phyloP scores from a whole-genome alignment of 805 yeast species.

The Saccharomycopsis fodiens region DNA sequence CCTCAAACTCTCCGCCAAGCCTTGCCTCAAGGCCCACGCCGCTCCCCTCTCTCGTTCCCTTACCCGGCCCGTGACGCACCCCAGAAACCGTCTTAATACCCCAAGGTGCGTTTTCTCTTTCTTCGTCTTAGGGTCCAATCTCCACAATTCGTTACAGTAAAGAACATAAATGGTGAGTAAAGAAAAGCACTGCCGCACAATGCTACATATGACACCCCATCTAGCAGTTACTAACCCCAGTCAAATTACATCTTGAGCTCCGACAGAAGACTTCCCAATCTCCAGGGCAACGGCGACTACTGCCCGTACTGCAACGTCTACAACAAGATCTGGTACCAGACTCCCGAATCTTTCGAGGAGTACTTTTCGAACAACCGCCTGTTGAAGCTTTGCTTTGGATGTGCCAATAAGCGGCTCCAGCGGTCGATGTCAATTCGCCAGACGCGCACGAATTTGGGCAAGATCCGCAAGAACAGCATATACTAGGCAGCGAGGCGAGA shows the following conservation, averaged over 20 bases:
- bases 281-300: constrained; percentile 9
- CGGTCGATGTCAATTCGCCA: constrained; percentile 15
- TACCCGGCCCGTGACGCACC: no score
- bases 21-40: no score
- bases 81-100: no score
- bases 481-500: no score
- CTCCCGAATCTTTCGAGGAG: constrained; percentile 14
- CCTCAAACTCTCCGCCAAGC: no score
- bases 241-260: constrained; percentile 1
- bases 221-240: neutral
- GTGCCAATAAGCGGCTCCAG: constrained; percentile 18
- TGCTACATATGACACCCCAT: no score
- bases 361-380: constrained; percentile 10
- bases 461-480: constrained; percentile 12
- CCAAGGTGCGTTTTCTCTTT: no score
- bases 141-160: no score
- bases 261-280: neutral
- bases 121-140: no score
- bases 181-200: no score
- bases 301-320: constrained; percentile 18
- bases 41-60: no score
- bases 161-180: no score
- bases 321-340: constrained; percentile 18
- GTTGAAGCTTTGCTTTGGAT: constrained; percentile 14
- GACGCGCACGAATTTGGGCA: constrained; percentile 14